Base-by-base conservation (phyloP, 202 grass and related monocot genomes). In the Panicum virgatum region DNA sequence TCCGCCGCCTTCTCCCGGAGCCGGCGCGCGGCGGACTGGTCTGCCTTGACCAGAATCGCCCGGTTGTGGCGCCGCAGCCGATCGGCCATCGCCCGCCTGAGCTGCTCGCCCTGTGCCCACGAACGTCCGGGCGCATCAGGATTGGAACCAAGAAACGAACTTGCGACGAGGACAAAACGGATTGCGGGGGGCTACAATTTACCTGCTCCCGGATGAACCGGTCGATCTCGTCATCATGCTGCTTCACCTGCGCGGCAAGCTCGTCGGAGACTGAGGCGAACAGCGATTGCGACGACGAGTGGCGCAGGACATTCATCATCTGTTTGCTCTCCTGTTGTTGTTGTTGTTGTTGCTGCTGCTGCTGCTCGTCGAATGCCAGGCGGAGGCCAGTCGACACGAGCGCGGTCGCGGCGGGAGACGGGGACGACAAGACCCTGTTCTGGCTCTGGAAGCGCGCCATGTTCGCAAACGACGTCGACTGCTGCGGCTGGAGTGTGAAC, bases 371-470 rank as follows among this genome's bases (percentile, higher is more conserved):
- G 58, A 95, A 90, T 66, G 90, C 85, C 15, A 96, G 87, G 20
- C 92, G 81, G 50, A 98, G 95, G 56, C 95, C 92, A 3, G 95
- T 98, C 26, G 95, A 95, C 19, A 98, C 90, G 63, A 86, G 78
- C 42, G 78, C 38, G 3, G 62, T 34, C 1, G 87, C 79, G 25
- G 81, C 76, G 18, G 85, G 71, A 36, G 88, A 87, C 65, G 82
- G 83, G 32, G 86, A 89, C 66, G 76, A 53, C 47, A 66, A 81
- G 25, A 89, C 74, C 51, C 71, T 77, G 64, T 9, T 48, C 20
- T 85, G 75, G 68, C 1, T 48, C 12, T 87, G 75, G 37, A 86
- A 79, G 73, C 78, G 89, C 45, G 83, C 47, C 72, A 85, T 62
- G 80, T 50, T 87, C 6, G 70, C 69, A 20, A 84, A 53, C 78